Conservation (phyloP, 768 basidiomycete genomes). For the Chalciporus sphaerocephalus region DNA sequence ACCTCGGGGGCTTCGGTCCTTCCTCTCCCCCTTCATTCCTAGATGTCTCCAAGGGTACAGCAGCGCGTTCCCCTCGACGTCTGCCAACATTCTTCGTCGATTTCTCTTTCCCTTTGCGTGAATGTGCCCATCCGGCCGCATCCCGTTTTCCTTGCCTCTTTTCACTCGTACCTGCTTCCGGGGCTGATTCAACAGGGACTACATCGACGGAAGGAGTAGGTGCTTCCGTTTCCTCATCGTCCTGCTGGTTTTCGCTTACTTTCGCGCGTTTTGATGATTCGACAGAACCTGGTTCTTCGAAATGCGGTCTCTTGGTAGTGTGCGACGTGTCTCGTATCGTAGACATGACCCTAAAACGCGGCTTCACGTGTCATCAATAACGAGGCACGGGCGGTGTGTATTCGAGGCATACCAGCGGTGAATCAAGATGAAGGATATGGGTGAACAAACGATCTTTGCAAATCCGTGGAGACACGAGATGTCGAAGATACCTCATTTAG, state of each 20-base stretch:
- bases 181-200: neutral
- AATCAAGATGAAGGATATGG: neutral
- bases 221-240: neutral
- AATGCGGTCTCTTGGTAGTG: slow-evolving; percentile 5
- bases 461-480: slow-evolving; percentile 6
- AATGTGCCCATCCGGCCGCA: slow-evolving; percentile 31
- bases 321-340: slow-evolving; percentile 1
- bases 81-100: slow-evolving; percentile 35
- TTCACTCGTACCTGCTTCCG: neutral
- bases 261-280: slow-evolving; percentile 12
- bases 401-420: slow-evolving; percentile 1
- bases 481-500: slow-evolving; percentile 20
- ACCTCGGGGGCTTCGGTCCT: slow-evolving; percentile 44
- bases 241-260: slow-evolving; percentile 2
- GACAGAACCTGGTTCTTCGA: neutral
- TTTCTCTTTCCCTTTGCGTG: slow-evolving; percentile 36
- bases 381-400: neutral
- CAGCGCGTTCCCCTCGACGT: slow-evolving; percentile 41
- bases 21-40: slow-evolving; percentile 14
- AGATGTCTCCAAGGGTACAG: slow-evolving; percentile 27
- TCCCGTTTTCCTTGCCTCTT: slow-evolving; percentile 17
- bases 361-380: neutral
- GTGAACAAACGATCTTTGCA: slow-evolving; percentile 5
- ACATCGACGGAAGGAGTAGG: neutral
- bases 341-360: slow-evolving; percentile 4